phyloP scores from a whole-genome alignment of 192 early-diverging fungal species.

The Kappamyces sp. region DNA sequence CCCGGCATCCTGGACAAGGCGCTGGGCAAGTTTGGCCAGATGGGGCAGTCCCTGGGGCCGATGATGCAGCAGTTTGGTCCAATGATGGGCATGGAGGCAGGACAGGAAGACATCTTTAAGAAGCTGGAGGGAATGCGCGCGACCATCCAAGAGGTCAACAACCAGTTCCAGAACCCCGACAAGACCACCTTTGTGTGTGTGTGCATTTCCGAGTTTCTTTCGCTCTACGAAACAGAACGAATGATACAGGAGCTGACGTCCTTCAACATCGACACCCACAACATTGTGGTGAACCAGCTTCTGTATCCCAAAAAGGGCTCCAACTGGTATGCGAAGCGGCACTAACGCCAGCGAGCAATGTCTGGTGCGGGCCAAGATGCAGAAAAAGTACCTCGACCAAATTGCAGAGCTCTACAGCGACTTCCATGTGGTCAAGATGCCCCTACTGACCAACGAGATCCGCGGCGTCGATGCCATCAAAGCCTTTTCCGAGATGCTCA shows the following conservation, averaged over 20 bases:
- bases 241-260: slow-evolving; percentile 99
- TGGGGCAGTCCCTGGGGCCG: slow-evolving; percentile 90
- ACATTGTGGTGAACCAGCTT: slow-evolving; percentile 98
- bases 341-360: slow-evolving; percentile 53
- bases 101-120: slow-evolving; percentile 88
- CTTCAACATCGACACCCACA: slow-evolving; percentile 98
- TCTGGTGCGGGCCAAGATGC: slow-evolving; percentile 92
- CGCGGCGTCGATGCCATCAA: slow-evolving; percentile 90
- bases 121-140: slow-evolving; percentile 95
- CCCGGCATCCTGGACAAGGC: slow-evolving; percentile 97
- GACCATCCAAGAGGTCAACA: slow-evolving; percentile 95
- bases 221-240: slow-evolving; percentile 98
- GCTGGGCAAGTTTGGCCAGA: slow-evolving; percentile 86
- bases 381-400: slow-evolving; percentile 97
- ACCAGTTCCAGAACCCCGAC: slow-evolving; percentile 99
- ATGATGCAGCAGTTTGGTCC: slow-evolving; percentile 87
- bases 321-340: background rate
- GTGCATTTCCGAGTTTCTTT: slow-evolving; percentile 98
- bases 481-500: slow-evolving; percentile 84
- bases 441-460: slow-evolving; percentile 92
- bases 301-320: slow-evolving; percentile 84
- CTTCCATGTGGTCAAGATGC: slow-evolving; percentile 93
- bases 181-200: slow-evolving; percentile 99
- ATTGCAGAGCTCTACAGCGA: slow-evolving; percentile 99
- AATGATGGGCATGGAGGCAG: slow-evolving; percentile 64